Base-by-base conservation (phyloP, 2,329 filamentous ascomycete species). In the Seiridium cupressi region DNA sequence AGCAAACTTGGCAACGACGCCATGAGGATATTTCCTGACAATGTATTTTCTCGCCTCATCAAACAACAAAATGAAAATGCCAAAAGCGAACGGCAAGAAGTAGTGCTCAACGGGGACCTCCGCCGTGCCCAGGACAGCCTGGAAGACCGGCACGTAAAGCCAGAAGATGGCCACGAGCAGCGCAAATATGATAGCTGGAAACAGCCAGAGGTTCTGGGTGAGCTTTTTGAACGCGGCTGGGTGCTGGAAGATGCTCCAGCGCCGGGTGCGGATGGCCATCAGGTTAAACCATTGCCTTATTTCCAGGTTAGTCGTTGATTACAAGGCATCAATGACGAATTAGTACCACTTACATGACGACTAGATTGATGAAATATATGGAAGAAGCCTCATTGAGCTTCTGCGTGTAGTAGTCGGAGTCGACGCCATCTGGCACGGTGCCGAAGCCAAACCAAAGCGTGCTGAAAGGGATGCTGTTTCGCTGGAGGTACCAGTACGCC, bases 361-460 rank as follows among this genome's bases (percentile, higher is more conserved):
- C 90, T 31, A 94, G 77, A 61, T 88, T 93, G 65, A 93, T 84
- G 67, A 93, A 93, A 73, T 93, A 93, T 61, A 94, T 88, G 13
- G 87, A 90, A 44, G 84, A 89, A 0, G 89, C 89, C 62, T 84
- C 80, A 63, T 88, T 89, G 32, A 89, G 75, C 63, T 84, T 80
- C 35, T 77, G 72, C 0, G 74, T 76, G 67, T 87, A 84, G 59
- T 81, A 82, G 51, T 84, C 84, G 1, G 80, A 73, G 56, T 84
- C 81, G 9, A 84, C 79, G 69, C 70, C 76, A 60, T 67, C 78
- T 8, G 81, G 83, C 3, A 82, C 66, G 3, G 73, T 67, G 55
- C 87, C 87, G 68, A 90, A 92, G 31, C 81, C 80, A 70, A 94
- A 88, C 88, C 89, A 92, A 2, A 89, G 73, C 13, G 79, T 74